Evolutionary conservation across 805 yeast species (phyloP).

Genomic region (Candida xiaguanensis): DNA sequence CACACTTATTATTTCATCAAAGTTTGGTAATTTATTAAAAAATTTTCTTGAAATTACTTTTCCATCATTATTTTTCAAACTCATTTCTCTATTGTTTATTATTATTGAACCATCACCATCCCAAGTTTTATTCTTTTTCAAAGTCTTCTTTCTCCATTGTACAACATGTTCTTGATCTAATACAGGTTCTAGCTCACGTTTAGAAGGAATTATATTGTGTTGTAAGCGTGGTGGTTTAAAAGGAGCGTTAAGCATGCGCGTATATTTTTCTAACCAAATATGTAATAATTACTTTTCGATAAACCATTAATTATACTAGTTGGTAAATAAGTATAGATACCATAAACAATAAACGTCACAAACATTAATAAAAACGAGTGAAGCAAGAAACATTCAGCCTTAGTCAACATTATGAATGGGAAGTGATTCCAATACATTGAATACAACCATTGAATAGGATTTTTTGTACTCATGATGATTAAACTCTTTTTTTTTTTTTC

Average conservation of each 20-base stretch:
- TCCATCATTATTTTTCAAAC: constrained; percentile 24
- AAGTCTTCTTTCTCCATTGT: constrained; percentile 68
- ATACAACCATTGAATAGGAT: constrained; percentile 9
- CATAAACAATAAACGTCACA: constrained; percentile 23
- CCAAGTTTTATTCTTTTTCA: constrained; percentile 88
- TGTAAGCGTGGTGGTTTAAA: constrained; percentile 48
- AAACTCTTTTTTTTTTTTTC: neutral
- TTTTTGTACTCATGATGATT: neutral
- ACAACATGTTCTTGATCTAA: constrained; percentile 18
- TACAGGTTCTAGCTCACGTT: neutral
- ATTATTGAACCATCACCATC: constrained; percentile 78
- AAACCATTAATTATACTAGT: constrained; percentile 25
- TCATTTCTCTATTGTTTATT: constrained; percentile 19
- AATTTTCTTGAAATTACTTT: constrained; percentile 18
- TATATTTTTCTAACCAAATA: constrained; percentile 25
- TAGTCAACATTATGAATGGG: constrained; percentile 50
- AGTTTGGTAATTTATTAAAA: constrained; percentile 6
- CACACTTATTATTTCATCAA: constrained; percentile 35
- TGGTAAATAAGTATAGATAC: constrained; percentile 22
- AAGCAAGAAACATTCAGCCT: constrained; percentile 23
- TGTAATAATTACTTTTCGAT: constrained; percentile 32
- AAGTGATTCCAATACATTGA: constrained; percentile 39
- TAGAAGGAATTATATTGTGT: neutral
- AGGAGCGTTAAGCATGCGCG: constrained; percentile 33
- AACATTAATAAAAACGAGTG: constrained; percentile 13